phyloP scores from a whole-genome alignment of 352 stramenopile species.

The Halophytophthora polymorphica region DNA sequence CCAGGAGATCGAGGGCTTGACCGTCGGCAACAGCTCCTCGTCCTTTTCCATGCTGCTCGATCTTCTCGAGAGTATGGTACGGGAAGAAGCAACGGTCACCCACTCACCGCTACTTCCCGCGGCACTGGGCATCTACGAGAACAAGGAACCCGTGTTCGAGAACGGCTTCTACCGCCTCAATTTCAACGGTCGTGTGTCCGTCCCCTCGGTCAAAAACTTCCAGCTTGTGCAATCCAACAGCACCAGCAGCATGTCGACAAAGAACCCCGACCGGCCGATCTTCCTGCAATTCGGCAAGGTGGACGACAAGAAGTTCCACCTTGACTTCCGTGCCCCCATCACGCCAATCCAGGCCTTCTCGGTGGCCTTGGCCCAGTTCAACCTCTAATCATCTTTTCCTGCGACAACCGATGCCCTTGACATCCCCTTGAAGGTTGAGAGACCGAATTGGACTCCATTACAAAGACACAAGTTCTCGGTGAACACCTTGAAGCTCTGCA shows the following conservation, averaged over 20 bases:
- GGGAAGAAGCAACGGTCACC: constrained; percentile 14
- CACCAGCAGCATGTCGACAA: constrained; percentile 6
- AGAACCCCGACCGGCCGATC: constrained; percentile 21
- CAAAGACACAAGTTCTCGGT: too few species aligned
- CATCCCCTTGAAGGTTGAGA: too few species aligned
- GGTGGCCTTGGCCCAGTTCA: constrained; percentile 66
- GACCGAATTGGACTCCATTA: too few species aligned
- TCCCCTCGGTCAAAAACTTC: constrained; percentile 82
- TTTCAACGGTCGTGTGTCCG: constrained; percentile 73
- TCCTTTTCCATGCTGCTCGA: constrained; percentile 58
- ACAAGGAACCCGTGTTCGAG: constrained; percentile 71
- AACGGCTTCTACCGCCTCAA: constrained; percentile 81
- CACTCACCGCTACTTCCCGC: constrained; percentile 20
- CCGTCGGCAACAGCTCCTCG: constrained; percentile 39
- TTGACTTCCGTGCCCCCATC: constrained; percentile 71
- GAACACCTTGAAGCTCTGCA: too few species aligned
- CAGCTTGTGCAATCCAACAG: constrained; percentile 38
- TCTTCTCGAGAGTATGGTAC: constrained; percentile 27
- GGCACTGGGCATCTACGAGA: constrained; percentile 54
- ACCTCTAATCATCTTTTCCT: constrained; percentile 23
- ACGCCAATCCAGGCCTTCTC: constrained; percentile 75
- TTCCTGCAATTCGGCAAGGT: constrained; percentile 80
- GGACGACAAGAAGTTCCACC: constrained; percentile 73
- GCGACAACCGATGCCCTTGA: too few species aligned
- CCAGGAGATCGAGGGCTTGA: constrained; percentile 47